Base-by-base conservation (phyloP, 805 yeast species). In the Cyberlindnera americana region DNA sequence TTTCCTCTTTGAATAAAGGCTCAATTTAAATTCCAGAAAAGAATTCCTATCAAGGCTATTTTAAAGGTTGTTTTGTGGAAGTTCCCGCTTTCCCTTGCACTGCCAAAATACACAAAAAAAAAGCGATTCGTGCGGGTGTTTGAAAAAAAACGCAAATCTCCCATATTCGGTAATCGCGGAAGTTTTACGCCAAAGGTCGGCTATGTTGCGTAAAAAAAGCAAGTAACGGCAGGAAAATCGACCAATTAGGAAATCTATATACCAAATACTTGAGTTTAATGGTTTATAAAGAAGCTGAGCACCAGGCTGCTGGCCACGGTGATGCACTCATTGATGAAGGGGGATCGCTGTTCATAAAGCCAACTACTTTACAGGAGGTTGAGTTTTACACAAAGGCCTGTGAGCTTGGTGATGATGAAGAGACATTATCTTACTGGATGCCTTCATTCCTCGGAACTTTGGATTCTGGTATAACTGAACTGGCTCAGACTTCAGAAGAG, bases 301-400 rank as follows among this genome's bases (percentile, higher is more conserved):
- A 84, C 54, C 83, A 80, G 61, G 98, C 93, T 3, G 98, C 97
- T 0, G 99, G 99, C 6, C 99, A 91, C 54, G 85, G 72, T 6
- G 98, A 96, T 0, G 75, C 83, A 3, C 50, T 87, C 38, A 73
- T 76, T 10, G 78, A 78, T 46, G 71, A 60, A 6, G 75, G 74
- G 29, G 95, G 89, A 0, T 62, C 76, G 7, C 64, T 91, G 13
- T 83, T 90, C 49, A 75, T 86, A 40, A 91, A 93, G 60, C 80
- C 81, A 0, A 69, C 90, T 0, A 57, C 64, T 0, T 61, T 60
- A 19, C 78, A 76, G 48, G 99, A 91, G 60, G 60, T 83, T 21
- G 79, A 75, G n/a, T 93, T 93, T 60, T 91, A 93, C 56, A 64
- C 70, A 17, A 48, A 59, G 17, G 41, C 61, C 7, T 59, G 61